A percentile compares a stretch with the other conserved stretches of the same genome.
Evolutionary conservation across 345 rosid species (phyloP).

Genomic region (Pseudoturritis turrita): DNA sequence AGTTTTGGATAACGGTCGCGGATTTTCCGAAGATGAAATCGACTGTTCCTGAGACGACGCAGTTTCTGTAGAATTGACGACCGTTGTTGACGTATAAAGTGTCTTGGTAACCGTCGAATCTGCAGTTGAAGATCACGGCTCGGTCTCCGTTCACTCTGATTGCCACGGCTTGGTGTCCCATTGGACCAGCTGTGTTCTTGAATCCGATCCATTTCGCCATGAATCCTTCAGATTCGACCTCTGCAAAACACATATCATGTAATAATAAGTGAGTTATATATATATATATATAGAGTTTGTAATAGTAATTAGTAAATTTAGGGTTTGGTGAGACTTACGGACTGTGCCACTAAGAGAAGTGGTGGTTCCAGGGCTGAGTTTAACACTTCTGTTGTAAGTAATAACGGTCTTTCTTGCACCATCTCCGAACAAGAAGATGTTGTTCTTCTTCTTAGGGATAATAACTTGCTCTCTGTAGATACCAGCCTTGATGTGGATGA

Average conservation of each 20-base stretch:
- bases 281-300: neutral
- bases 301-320: neutral
- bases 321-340: constrained; percentile 27
- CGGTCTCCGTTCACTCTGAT: constrained; percentile 50
- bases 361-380: constrained; percentile 34
- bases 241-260: constrained; percentile 25
- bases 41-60: constrained; percentile 61
- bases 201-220: constrained; percentile 57
- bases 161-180: constrained; percentile 71
- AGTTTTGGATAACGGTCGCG: constrained; percentile 55
- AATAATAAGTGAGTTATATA: neutral
- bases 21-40: constrained; percentile 83
- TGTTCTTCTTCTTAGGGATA: constrained; percentile 42
- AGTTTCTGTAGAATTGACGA: constrained; percentile 66
- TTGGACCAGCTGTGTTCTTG: constrained; percentile 69
- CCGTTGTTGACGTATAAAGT: constrained; percentile 51
- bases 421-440: constrained; percentile 66
- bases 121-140: constrained; percentile 51
- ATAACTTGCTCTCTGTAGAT: constrained; percentile 43
- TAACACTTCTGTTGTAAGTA: constrained; percentile 43
- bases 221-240: constrained; percentile 54
- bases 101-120: constrained; percentile 73
- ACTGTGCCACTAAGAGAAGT: constrained; percentile 53
- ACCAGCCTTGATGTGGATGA: constrained; percentile 70
- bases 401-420: constrained; percentile 65